Percentiles rank a stretch among this genome's conserved stretches.
These are phyloP conservation scores for Phytophthora palmivora DNA, from an alignment of 352 stramenopile genomes.

Conservation along the genomic window DNA sequence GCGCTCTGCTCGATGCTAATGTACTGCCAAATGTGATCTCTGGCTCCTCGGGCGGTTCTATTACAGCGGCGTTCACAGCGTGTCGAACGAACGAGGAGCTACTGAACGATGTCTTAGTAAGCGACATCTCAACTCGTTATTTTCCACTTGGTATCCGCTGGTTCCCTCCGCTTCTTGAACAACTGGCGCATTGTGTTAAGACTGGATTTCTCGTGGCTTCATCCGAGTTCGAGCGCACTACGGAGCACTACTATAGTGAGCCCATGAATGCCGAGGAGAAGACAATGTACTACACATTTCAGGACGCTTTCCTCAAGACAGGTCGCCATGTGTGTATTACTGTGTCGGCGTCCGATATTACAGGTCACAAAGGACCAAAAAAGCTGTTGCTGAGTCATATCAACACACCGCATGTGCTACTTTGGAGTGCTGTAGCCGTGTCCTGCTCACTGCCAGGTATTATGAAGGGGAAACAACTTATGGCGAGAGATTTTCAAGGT, in stretches of 20 bases:
- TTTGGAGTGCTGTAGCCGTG: constrained; percentile 91
- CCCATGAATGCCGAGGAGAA: constrained; percentile 54
- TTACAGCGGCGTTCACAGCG: constrained; percentile 86
- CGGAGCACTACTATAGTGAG: constrained; percentile 92
- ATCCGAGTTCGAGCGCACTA: constrained; percentile 82
- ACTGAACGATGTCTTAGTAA: constrained; percentile 56
- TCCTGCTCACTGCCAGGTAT: constrained; percentile 93
- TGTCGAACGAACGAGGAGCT: constrained; percentile 88
- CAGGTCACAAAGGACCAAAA: constrained; percentile 78
- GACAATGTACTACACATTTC: constrained; percentile 90
- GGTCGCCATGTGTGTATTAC: constrained; percentile 95
- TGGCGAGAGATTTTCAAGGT: constrained; percentile 78
- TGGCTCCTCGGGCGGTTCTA: constrained; percentile 92
- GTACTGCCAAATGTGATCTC: constrained; percentile 93
- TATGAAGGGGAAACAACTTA: constrained; percentile 91
- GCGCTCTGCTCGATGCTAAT: constrained; percentile 86
- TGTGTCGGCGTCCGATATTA: constrained; percentile 91
- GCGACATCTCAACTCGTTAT: constrained; percentile 68
- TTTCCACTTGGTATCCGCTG: constrained; percentile 66
- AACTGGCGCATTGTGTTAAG: constrained; percentile 90
- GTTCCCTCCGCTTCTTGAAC: constrained; percentile 85
- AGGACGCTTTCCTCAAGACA: constrained; percentile 94
- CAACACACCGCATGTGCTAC: constrained; percentile 92
- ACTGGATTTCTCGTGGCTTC: constrained; percentile 90
- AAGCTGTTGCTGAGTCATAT: constrained; percentile 94